Evolutionary conservation across 768 basidiomycete species (phyloP).

Genomic region (Royoungia palumana): DNA sequence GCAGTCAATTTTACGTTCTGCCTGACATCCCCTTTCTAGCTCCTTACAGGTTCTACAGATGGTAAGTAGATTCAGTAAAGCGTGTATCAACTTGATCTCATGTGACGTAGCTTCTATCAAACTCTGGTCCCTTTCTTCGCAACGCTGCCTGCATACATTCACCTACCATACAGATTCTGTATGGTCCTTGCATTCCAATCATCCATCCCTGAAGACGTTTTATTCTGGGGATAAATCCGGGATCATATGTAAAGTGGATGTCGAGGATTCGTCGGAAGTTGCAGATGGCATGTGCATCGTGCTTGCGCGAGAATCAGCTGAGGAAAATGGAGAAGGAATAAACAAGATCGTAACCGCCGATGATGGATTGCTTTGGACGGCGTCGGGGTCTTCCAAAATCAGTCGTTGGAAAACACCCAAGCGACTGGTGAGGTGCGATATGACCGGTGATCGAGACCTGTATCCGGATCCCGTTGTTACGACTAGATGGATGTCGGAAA

Average conservation of each 20-base stretch:
- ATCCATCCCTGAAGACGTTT: slow-evolving; percentile 84
- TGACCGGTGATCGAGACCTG: slow-evolving; percentile 11
- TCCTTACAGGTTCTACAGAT: slow-evolving; percentile 85
- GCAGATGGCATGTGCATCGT: slow-evolving; percentile 88
- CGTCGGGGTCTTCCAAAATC: slow-evolving; percentile 77
- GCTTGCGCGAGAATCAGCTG: slow-evolving; percentile 65
- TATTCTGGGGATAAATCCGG: slow-evolving; percentile 94
- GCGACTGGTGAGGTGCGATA: slow-evolving; percentile 32
- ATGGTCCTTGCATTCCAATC: slow-evolving; percentile 87
- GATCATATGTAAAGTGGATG: slow-evolving; percentile 87
- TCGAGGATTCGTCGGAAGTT: slow-evolving; percentile 75
- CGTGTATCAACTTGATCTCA: slow-evolving; percentile 10
- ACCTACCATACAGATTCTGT: slow-evolving; percentile 92
- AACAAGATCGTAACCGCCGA: slow-evolving; percentile 82
- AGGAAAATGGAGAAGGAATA: slow-evolving; percentile 57
- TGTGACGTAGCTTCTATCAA: slow-evolving; percentile 67
- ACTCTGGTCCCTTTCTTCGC: slow-evolving; percentile 88
- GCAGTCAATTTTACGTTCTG: slow-evolving; percentile 1
- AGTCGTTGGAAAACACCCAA: slow-evolving; percentile 73
- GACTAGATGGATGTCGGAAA: slow-evolving; percentile 10
- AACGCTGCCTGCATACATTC: slow-evolving; percentile 93
- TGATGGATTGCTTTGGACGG: slow-evolving; percentile 86
- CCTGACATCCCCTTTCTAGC: slow-evolving; percentile 35
- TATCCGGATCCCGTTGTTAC: slow-evolving; percentile 13
- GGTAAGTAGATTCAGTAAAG: slow-evolving; percentile 31